These are phyloP conservation scores for Byssoonygena ceratinophila DNA, from an alignment of 2,329 filamentous ascomycete species.

Conservation along the genomic window DNA sequence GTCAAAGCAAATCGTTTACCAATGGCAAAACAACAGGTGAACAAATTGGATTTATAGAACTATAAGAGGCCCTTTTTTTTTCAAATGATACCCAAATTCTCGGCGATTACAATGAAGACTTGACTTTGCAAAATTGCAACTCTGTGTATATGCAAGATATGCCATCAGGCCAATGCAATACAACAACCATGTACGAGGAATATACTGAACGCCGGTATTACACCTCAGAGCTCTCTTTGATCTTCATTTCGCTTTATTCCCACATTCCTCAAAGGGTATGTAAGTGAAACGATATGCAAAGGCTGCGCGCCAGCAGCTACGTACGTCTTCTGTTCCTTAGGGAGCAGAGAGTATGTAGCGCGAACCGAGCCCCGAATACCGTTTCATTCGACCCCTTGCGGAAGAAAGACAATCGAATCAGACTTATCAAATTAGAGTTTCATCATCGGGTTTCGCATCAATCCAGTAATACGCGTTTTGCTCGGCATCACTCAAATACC, in stretches of 20 bases:
- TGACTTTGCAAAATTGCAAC: not conserved
- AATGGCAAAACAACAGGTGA: not conserved
- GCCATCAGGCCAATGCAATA: too few relatives aligned
- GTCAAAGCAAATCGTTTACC: conserved; percentile 3
- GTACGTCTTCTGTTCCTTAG: not conserved
- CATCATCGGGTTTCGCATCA: conserved; percentile 4
- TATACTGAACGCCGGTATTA: not conserved
- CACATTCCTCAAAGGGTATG: not conserved
- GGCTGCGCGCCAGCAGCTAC: not conserved
- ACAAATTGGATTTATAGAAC: not conserved
- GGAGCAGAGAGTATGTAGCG: conserved; percentile 5
- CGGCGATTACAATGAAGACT: not conserved
- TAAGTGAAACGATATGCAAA: not conserved
- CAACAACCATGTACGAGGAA: not conserved
- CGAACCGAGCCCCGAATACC: not conserved
- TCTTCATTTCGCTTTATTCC: conserved; percentile 5
- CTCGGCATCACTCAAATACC: too few relatives aligned
- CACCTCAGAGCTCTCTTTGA: conserved; percentile 18
- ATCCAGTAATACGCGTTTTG: not conserved
- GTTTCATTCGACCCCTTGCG: not conserved
- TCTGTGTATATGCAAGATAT: too few relatives aligned
- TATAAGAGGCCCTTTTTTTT: not conserved
- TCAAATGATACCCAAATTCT: not conserved
- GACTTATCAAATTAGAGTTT: conserved; percentile 2
- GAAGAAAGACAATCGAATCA: not conserved